Conservation (phyloP, 805 yeast species). For the Komagataella ulmi region DNA sequence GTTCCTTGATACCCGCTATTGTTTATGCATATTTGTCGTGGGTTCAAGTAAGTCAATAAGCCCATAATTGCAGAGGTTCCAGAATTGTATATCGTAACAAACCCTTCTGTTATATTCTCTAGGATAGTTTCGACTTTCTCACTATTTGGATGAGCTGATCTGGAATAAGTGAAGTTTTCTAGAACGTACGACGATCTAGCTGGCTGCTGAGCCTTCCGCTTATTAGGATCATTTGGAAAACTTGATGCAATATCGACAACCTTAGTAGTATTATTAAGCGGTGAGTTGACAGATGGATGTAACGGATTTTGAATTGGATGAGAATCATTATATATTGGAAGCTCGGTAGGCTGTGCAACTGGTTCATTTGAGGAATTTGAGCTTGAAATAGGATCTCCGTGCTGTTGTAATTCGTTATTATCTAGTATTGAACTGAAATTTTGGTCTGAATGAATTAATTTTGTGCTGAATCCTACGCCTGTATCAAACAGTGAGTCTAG, state of each 20-base stretch:
- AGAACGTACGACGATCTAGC: constrained; percentile 7
- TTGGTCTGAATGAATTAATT: constrained; percentile 22
- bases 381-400: neutral
- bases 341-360: neutral
- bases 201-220: neutral
- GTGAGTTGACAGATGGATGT: neutral
- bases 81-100: constrained; percentile 33
- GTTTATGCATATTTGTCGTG: constrained; percentile 28
- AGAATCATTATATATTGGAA: neutral
- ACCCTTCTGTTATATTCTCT: constrained; percentile 27
- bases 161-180: constrained; percentile 22
- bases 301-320: neutral
- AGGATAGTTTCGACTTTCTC: constrained; percentile 32
- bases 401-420: neutral
- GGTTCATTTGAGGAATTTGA: neutral
- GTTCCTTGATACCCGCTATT: constrained; percentile 38
- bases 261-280: neutral
- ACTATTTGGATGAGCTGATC: constrained; percentile 32
- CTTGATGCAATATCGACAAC: neutral
- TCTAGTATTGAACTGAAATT: constrained; percentile 8
- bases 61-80: constrained; percentile 42
- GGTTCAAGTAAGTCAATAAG: constrained; percentile 30
- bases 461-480: constrained; percentile 20
- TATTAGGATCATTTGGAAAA: neutral
- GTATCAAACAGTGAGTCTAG: neutral